These are phyloP conservation scores for Podospora didyma DNA, from an alignment of 495 filamentous ascomycete genomes.

Conservation along the genomic window DNA sequence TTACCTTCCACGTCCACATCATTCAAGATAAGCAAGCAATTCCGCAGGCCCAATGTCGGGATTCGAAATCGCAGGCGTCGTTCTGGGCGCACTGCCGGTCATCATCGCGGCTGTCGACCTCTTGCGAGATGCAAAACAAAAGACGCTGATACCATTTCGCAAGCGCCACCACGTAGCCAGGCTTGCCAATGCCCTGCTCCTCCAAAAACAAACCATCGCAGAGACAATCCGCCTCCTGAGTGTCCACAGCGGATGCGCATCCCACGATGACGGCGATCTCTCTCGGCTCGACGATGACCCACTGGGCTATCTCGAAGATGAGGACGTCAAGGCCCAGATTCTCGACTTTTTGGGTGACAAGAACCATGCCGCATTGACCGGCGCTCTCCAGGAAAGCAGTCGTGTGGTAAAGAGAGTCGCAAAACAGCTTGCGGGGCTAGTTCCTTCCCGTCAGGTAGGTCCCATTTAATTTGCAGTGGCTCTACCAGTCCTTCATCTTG, in stretches of 20 bases:
- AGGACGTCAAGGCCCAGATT: not conserved
- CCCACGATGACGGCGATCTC: too few relatives aligned
- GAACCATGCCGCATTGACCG: not conserved
- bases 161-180: not conserved
- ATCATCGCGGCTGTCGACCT: not conserved
- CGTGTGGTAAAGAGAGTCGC: slow-evolving; percentile 6
- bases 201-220: not conserved
- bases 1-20: not conserved
- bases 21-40: not conserved
- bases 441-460: slow-evolving; percentile 1
- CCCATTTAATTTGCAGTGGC: not conserved
- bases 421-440: not conserved
- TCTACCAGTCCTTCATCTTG: too few relatives aligned
- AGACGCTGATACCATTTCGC: not conserved
- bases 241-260: not conserved
- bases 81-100: not conserved
- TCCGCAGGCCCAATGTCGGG: not conserved
- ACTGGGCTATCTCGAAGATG: not conserved
- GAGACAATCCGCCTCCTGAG: not conserved
- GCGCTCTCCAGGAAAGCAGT: too few relatives aligned
- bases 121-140: not conserved
- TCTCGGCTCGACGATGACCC: slow-evolving; percentile 1
- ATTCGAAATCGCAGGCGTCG: not conserved
- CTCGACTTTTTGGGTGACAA: not conserved
- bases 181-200: not conserved